Evolutionary conservation across 192 early-diverging fungal species (phyloP).

Genomic region (Geranomyces michiganensis): DNA sequence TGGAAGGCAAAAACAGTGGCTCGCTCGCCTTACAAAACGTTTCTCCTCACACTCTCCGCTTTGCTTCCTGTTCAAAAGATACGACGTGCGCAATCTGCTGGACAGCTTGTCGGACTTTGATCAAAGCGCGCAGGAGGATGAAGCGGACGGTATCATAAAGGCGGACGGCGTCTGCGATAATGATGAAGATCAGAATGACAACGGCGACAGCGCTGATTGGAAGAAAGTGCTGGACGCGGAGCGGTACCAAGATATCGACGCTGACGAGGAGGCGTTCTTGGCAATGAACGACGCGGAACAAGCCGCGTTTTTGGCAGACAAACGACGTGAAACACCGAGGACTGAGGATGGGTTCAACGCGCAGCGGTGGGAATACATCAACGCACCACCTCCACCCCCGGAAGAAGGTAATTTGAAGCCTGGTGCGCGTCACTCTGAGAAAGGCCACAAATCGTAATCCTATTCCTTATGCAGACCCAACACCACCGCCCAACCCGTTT

Average conservation of each 20-base stretch:
- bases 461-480: no score
- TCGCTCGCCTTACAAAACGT: neutral
- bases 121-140: neutral
- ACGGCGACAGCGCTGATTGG: conserved; percentile 24
- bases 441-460: no score
- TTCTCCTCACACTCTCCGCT: neutral
- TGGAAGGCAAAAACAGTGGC: neutral
- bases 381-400: conserved; percentile 9
- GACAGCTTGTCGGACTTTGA: conserved; percentile 40
- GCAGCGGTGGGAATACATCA: conserved; percentile 29
- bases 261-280: conserved; percentile 59
- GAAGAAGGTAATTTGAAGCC: no score
- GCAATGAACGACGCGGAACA: conserved; percentile 61
- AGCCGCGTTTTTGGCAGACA: conserved; percentile 42
- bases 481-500: conserved; percentile 6
- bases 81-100: conserved; percentile 64
- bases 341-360: conserved; percentile 25
- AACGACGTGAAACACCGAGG: no score
- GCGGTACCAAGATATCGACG: conserved; percentile 63
- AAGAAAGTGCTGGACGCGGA: conserved; percentile 44
- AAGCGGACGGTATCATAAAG: neutral
- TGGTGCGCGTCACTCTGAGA: no score
- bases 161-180: neutral
- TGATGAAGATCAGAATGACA: neutral
- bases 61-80: conserved; percentile 45